Evolutionary conservation across 305 asterid genomes (phyloP), one percentile per base, ranked within the genome.

Genomic region (Euphrasia arctica): DNA sequence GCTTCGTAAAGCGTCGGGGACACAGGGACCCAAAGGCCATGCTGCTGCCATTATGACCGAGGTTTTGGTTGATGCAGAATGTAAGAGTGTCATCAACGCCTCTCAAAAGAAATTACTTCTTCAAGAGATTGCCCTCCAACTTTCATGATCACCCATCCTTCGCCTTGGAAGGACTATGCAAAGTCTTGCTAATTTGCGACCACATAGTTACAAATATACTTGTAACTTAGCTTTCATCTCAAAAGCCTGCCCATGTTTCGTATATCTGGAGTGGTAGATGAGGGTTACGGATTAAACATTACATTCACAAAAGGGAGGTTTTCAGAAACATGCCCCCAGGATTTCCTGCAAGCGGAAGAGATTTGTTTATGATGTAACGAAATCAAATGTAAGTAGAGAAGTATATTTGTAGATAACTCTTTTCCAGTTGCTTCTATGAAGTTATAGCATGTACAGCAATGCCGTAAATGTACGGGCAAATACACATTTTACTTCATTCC

Each of bases 11-110:
- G 86, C 90, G 42, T 82, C 95, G 1, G 88, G 87, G 11, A 71
- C 73, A 36, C 80, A 82, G 13, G 96, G 78, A 47, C 87, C 82
- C 32, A 82, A 85, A 78, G 96, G 96, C n/a, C 96, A 88, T 51
- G 95, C 96, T 0, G 96, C 88, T 32, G 89, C 96, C 47, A 83
- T 88, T 68, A 88, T 88, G 96, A 77, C 89, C 0, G 94, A 88
- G 48, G 95, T 88, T 66, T 74, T 85, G 81, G 89, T 73, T 63
- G 95, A 88, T 27, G 90, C 96, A 0, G 95, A 88, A 68, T 85
- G 95, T 68, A 82, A 80, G 64, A 84, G 81, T 18, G 69, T 80
- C 60, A 88, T 88, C 60, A 79, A 74, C 60, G 86, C 96, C 5
- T 78, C 91, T 18, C 96, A 88, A 70, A 88, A 81, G 85, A 88